Base-by-base conservation (phyloP, 2,329 filamentous ascomycete species). In the Eutypa lata region DNA sequence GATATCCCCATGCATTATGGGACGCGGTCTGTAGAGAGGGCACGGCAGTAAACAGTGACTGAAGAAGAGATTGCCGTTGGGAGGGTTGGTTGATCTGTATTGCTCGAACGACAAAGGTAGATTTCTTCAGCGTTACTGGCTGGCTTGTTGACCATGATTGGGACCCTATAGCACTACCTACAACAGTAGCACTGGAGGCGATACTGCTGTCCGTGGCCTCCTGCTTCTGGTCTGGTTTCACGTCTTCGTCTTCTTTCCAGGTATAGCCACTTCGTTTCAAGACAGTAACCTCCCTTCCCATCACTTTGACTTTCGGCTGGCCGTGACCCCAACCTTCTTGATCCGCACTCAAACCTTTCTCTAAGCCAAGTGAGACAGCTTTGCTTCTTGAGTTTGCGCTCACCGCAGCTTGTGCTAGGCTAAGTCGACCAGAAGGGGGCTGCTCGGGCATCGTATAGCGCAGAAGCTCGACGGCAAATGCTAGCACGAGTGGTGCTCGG, bases 361-460 rank as follows among this genome's bases (percentile, higher is more conserved):
- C 84, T 19, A 96, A 74, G 0, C 91, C 91, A 28, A 96, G 72
- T 57, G 81, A 88, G 26, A 86, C 78, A 10, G 91, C 91, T 70
- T 92, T 92, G 35, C 82, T 84, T 58, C 86, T 82, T 55, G 88
- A 91, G 65, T 93, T 94, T 26, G 85, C 84, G 65, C 89, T 92
- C 16, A 95, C 89, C 1, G 94, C 86, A 0, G 89, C 90, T 69
- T 96, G 91, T 0, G 87, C 89, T 19, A 96, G 74, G 65, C 90
- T 95, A 19, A 96, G 73, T 46, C 90, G 79, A 66, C 90, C 93
- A n/a, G 89, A 94, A 3, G 87, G 77, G 3, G 91, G 91, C 66
- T 96, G 91, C 59, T 89, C 86, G 0, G 91, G 89, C 87, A 92
- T 93, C 0, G 90, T 95, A 65, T 88, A 86, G 45, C 88, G 86